Conservation (phyloP, 1,284 basidiomycete species). For the Leccinum subrobustum region DNA sequence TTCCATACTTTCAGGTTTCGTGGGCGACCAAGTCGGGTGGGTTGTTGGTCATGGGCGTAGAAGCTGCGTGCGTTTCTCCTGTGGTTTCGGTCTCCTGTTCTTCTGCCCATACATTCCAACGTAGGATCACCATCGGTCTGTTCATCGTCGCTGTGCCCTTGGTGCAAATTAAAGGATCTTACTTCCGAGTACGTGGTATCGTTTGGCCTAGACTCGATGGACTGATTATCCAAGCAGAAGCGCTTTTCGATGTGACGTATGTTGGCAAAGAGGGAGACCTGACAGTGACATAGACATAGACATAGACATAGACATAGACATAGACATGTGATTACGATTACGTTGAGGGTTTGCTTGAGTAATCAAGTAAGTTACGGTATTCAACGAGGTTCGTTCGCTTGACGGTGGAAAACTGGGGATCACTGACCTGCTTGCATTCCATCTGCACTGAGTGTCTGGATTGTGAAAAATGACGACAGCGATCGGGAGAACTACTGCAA, state of each 20-base stretch:
- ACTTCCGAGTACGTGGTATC: constrained; percentile 39
- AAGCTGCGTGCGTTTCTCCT: constrained; percentile 41
- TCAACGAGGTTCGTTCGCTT: background rate
- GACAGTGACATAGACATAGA: background rate
- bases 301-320: background rate
- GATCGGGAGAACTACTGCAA: background rate
- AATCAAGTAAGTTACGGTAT: background rate
- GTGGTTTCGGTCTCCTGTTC: background rate
- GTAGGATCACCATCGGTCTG: constrained; percentile 43
- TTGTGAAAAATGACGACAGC: background rate
- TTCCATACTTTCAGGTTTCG: constrained; percentile 57
- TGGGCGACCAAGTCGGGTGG: constrained; percentile 51
- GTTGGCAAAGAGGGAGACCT: background rate
- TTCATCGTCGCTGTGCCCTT: constrained; percentile 47
- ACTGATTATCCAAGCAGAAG: constrained; percentile 9
- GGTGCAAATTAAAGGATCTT: constrained; percentile 43
- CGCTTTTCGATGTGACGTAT: constrained; percentile 17
- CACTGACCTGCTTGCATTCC: background rate
- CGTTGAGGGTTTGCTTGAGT: background rate
- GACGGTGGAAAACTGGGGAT: background rate
- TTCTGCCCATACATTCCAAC: background rate
- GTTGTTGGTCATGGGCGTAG: constrained; percentile 47
- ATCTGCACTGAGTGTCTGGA: background rate
- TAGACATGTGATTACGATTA: background rate
- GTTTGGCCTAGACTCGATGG: background rate